Base-by-base conservation (phyloP, 768 basidiomycete genomes). In the Rhizopogon vesiculosus region DNA sequence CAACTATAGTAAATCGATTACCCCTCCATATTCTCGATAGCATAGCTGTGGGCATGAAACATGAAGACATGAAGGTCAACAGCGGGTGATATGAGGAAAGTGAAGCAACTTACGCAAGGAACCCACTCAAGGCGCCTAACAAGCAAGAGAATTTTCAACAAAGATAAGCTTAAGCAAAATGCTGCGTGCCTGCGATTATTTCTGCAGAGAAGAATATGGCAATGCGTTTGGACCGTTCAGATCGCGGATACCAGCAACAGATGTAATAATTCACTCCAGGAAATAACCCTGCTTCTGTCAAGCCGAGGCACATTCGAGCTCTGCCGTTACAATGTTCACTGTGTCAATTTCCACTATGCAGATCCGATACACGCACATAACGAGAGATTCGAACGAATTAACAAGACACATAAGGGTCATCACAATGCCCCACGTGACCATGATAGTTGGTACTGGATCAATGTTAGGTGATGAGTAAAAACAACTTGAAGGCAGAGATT, bases 121-220 rank as follows among this genome's bases (percentile, higher is more conserved):
- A 61, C 31, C 81, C 80, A 52, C 81, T 78, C 65, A 72, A 82
- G 59, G 71, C 68, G 55, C 75, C 74, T 61, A 42, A 64, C 7
- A n/a, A 18, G 10, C 31, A 22, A 48, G 13, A 22, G 3, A 48
- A 9, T 3, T 48, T 35, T 19, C 31, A 35, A 19, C 7, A 22
- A 13, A 19, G 1, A 19, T 35, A 15, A 3, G 33, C 19, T 19
- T 28, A 3, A 22, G 50, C 5, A 19, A 15, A 35, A 16, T 28
- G 15, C 12, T 33, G 56, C 64, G 19, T 28, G 66, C 78, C 83
- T 16, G 83, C 77, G 33, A 80, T 60, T 1, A 82, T 83, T 15
- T 81, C 82, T 33, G 83, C 80, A 10, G 79, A 79, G 64, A 85
- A 85, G 72, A 87, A 86, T 39, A 86, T 72, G 4, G 84, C 82